Evolutionary conservation across 306 rosid genomes (phyloP).

Genomic region (Acacia acuminata): DNA sequence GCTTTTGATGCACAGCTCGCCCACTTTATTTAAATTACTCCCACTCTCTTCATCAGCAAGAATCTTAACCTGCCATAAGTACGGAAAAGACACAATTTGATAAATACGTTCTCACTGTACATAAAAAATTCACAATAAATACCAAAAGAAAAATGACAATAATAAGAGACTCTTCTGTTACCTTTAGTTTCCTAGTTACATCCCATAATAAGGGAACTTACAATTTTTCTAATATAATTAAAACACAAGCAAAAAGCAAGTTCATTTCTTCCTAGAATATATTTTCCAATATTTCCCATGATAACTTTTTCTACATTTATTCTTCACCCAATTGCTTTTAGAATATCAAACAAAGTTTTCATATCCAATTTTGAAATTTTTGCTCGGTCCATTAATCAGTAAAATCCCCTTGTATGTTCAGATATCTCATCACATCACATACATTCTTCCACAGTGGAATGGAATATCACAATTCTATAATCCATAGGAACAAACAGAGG

Average conservation of each 20-base stretch:
- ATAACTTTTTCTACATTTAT: constrained; percentile 8
- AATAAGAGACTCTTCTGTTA: neutral
- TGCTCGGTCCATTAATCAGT: neutral
- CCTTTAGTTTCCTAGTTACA: constrained; percentile 9
- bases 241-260: neutral
- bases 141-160: neutral
- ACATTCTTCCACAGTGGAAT: constrained; percentile 23
- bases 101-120: constrained; percentile 16
- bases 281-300: neutral
- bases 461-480: constrained; percentile 7
- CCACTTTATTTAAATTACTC: constrained; percentile 36
- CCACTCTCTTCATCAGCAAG: constrained; percentile 50
- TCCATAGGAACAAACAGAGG: constrained; percentile 7
- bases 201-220: neutral
- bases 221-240: neutral
- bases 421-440: constrained; percentile 10
- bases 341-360: constrained; percentile 12
- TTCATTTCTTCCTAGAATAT: neutral
- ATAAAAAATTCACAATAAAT: neutral
- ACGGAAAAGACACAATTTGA: constrained; percentile 25
- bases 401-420: constrained; percentile 13
- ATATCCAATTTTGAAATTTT: constrained; percentile 24
- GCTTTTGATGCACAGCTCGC: constrained; percentile 86
- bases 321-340: constrained; percentile 8
- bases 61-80: constrained; percentile 60